Base-by-base conservation (phyloP, 495 filamentous ascomycete genomes). In the Aspergillus panamensis region DNA sequence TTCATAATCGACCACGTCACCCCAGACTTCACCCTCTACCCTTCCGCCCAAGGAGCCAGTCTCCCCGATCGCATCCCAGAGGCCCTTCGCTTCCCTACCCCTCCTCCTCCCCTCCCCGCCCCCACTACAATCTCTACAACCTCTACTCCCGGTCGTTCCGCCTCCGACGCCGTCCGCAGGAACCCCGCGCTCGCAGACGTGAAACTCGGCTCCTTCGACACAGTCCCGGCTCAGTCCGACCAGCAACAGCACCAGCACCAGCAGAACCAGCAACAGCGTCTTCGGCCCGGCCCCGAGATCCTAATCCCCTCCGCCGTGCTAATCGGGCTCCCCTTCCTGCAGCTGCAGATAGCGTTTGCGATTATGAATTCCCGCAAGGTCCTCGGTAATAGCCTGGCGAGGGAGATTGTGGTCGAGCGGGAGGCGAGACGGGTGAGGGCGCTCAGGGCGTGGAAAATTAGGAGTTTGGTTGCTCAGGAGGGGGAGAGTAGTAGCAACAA, bases 341-440 rank as follows among this genome's bases (percentile, higher is more conserved):
- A 60, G 6, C 58, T 73, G 12, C 33, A 57, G 10, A 47, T 59
- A 6, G 39, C 54, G 1, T 58, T 72, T 30, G 43, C 29, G 14
- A 51, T 61, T 8, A 48, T 72, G 48, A 55, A 55, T 7, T n/a
- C 8, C 1, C 51, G 57, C 21, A 32, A 49, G n/a, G 21, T 59
- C 9, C 25, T 70, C 17, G 58, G 51, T 1, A 10, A 12, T 2
- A 33, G 29, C 0, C 47, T 73, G n/a, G 57, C 66, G 7, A 37
- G 57, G 30, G 51, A 51, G 12, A 51, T 73, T 8, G 43, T 75
- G 0, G 33, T 53, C 1, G 62, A 67, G 55, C 65, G 72, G 17
- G 72, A 75, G 49, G 30, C 55, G 13, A 66, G 69, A 37, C 66
- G 72, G 8, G n/a, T 64, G 5, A 17, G 56, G 17, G 72, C 69